These are phyloP conservation scores for Henckelia pumila DNA, from an alignment of 257 asterid genomes.

Conservation along the genomic window DNA sequence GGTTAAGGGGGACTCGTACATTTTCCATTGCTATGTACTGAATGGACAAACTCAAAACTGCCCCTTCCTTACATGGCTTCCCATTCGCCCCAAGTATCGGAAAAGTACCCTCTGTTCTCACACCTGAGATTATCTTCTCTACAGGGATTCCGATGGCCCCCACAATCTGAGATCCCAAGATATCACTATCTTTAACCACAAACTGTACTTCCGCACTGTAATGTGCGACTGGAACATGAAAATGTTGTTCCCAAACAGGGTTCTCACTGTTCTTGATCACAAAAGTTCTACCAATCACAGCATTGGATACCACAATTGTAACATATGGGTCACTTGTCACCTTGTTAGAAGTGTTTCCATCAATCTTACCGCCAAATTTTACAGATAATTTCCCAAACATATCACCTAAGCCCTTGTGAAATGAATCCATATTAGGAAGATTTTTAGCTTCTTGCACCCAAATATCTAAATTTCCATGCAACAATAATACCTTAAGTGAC, in stretches of 20 bases:
- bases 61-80: conserved; percentile 58
- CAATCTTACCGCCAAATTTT: conserved; percentile 33
- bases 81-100: conserved; percentile 62
- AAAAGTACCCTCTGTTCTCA: conserved; percentile 48
- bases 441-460: conserved; percentile 70
- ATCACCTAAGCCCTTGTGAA: conserved; percentile 56
- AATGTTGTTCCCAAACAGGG: conserved; percentile 89
- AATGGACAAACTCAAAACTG: conserved; percentile 61
- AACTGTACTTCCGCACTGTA: conserved; percentile 78
- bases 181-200: conserved; percentile 80
- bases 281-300: conserved; percentile 73
- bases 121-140: conserved; percentile 52
- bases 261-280: conserved; percentile 68
- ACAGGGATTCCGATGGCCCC: conserved; percentile 84
- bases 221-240: conserved; percentile 82
- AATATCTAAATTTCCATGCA: conserved; percentile 89
- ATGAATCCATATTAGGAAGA: conserved; percentile 78
- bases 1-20: conserved; percentile 42
- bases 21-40: conserved; percentile 61
- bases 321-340: conserved; percentile 90
- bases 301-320: conserved; percentile 56
- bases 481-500: conserved; percentile 42
- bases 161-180: conserved; percentile 78
- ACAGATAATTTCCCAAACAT: conserved; percentile 44
- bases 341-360: conserved; percentile 21